Base-by-base conservation (phyloP, 768 basidiomycete genomes). In the Russula foetens region DNA sequence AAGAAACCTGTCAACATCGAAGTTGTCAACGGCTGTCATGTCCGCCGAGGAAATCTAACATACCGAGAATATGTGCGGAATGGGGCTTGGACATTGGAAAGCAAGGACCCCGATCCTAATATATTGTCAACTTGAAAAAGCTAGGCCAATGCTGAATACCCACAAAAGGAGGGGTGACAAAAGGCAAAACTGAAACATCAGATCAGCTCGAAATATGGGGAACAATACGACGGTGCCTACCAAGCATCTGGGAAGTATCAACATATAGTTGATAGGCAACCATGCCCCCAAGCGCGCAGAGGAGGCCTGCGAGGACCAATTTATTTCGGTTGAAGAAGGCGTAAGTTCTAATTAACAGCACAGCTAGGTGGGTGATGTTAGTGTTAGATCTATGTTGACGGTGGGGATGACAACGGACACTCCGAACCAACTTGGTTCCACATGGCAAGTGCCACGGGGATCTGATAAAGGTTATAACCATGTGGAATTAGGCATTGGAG, bases 381-480 rank as follows among this genome's bases (percentile, higher is more conserved):
- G 60, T 31, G 28, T 26, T 9, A 15, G 33, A 45, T 31, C 26
- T 26, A 23, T 17, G 29, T 51, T 14, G 17, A 39, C 21, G n/a
- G 11, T 14, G n/a, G 5, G 28, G 26, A 52, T 11, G 45, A 41
- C 17, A 53, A 74, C 78, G 62, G 63, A 85, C 86, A 84, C 75
- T 90, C 86, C 49, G 88, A 87, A 47, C 86, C 84, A 56, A 89
- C 87, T 80, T 90, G 89, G 67, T 91, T 91, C 88, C 88, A 90
- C 83, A 90, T 86, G 19, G 88, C 88, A 51, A 91, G 78, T 7
- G 84, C 84, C 58, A 90, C 89, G 6, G 89, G 89, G 54, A 90
- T 83, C 88, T 90, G 57, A 23, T 58, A 28, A 21, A 9, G 21
- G 33, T 52, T 17, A 31, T 51, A 31, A 53, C 17, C 21, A 19